Evolutionary conservation across 345 rosid species (phyloP), one percentile per base, ranked within the genome.

Genomic region (Syzygium grande): DNA sequence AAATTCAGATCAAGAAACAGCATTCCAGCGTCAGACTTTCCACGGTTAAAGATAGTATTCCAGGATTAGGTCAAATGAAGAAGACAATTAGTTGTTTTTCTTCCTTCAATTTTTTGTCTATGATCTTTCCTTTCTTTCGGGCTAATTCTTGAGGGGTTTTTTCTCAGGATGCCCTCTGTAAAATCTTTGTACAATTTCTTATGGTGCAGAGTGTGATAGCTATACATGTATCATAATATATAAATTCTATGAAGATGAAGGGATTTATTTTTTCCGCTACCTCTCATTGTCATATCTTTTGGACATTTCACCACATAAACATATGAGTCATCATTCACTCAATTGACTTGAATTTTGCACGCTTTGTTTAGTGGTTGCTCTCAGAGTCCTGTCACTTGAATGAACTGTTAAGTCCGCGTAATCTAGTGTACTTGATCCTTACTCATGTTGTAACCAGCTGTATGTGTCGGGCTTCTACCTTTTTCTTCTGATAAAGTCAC

Each of bases 391-490:
- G 53, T 22, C 61, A 54, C 29, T 54, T 85, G 61, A 58, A 85
- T n/a, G 29, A 25, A 55, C n/a, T 84, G 23, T 87, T 85, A 89
- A 89, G 92, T 91, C 94, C 90, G 59, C 86, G 89, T 91, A 92
- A 94, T 73, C 83, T 38, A 49, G 83, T 73, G 83, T 73, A 94
- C 89, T 59, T 92, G 93, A 92, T 89, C 88, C 87, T 94, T 89
- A 55, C 63, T 87, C 80, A 89, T 92, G 97, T 92, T 96, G 93
- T 89, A 92, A 94, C 95, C 98, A 96, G 99, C 98, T 97, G 98
- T 91, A 88, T 91, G 27, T 92, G 96, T 84, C 92, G 93, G 88
- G 68, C 78, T 15, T 34, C 41, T 58, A 84, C 55, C 58, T 87
- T 86, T 65, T 65, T 8, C 59, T 34, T 29, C 27, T 41, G 78